Conservation (phyloP, 2,329 filamentous ascomycete species). For the Aspergillus niger region DNA sequence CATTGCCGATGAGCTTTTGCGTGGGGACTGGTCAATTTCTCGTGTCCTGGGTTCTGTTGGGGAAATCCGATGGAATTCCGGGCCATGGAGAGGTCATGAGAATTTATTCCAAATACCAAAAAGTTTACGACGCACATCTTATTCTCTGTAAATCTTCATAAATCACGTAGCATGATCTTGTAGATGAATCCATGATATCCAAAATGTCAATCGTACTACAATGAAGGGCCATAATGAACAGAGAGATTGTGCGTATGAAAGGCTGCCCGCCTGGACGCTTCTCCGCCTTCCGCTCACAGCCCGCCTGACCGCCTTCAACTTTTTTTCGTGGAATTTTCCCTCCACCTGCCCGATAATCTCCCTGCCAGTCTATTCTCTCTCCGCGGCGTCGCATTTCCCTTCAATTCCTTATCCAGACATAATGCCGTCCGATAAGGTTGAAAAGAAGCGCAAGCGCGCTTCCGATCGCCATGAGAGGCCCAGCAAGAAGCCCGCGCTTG, state of each 20-base stretch:
- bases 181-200: not conserved
- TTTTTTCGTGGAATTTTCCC: slow-evolving; percentile 30
- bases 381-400: not conserved
- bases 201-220: not conserved
- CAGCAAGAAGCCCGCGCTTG: slow-evolving; percentile 52
- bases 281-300: slow-evolving; percentile 27
- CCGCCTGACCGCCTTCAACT: slow-evolving; percentile 29
- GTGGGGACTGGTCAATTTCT: slow-evolving; percentile 42
- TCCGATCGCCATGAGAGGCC: slow-evolving; percentile 47
- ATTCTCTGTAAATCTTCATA: not conserved
- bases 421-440: slow-evolving; percentile 39
- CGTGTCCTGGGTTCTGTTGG: slow-evolving; percentile 23
- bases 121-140: slow-evolving; percentile 22
- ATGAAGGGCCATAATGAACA: too few relatives aligned
- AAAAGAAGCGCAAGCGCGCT: slow-evolving; percentile 56
- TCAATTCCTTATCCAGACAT: slow-evolving; percentile 1
- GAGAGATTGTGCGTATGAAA: not conserved
- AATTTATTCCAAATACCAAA: slow-evolving; percentile 37
- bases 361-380: slow-evolving; percentile 3
- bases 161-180: not conserved
- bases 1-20: slow-evolving; percentile 24
- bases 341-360: slow-evolving; percentile 11
- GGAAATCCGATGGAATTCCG: slow-evolving; percentile 18
- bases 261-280: not conserved
- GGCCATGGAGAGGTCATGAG: slow-evolving; percentile 42